Percentiles rank a stretch among this genome's conserved stretches.
phyloP scores from a whole-genome alignment of 257 asterid species.

The Cordia subcordata region DNA sequence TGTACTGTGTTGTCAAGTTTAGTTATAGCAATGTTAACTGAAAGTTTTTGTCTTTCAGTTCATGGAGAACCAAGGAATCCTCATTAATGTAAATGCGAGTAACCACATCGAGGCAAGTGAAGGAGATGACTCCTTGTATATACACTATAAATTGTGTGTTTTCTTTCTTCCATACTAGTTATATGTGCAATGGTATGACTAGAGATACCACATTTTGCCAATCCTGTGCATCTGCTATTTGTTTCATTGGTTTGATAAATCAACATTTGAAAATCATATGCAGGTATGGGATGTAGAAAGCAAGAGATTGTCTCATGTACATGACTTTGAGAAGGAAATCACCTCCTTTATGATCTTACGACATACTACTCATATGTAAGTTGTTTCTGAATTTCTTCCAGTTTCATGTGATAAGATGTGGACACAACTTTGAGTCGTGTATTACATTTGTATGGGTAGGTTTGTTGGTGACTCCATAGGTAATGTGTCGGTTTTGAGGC shows the following conservation, averaged over 20 bases:
- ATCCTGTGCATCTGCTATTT: not conserved
- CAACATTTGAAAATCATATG: slow-evolving; percentile 14
- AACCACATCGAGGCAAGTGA: slow-evolving; percentile 72
- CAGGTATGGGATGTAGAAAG: slow-evolving; percentile 87
- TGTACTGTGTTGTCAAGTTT: too few relatives aligned
- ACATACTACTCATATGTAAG: slow-evolving; percentile 66
- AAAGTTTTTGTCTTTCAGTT: slow-evolving; percentile 50
- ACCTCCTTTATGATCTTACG: slow-evolving; percentile 53
- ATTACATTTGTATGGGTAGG: slow-evolving; percentile 37
- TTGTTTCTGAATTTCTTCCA: slow-evolving; percentile 4
- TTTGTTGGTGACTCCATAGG: slow-evolving; percentile 76
- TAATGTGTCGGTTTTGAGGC: slow-evolving; percentile 57
- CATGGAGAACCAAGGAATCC: slow-evolving; percentile 64
- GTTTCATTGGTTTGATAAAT: not conserved
- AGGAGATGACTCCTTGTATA: not conserved
- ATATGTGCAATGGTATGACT: not conserved
- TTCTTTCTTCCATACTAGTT: not conserved
- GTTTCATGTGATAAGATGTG: slow-evolving; percentile 2
- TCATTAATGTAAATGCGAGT: slow-evolving; percentile 57
- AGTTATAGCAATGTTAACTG: slow-evolving; percentile 2
- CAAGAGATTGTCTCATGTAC: slow-evolving; percentile 46
- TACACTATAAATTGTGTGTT: not conserved
- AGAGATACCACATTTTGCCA: not conserved
- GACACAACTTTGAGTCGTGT: slow-evolving; percentile 2
- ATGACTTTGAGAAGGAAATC: slow-evolving; percentile 57